Evolutionary conservation across 495 filamentous ascomycete species (phyloP).

Genomic region (Stereocaulon alpinum): DNA sequence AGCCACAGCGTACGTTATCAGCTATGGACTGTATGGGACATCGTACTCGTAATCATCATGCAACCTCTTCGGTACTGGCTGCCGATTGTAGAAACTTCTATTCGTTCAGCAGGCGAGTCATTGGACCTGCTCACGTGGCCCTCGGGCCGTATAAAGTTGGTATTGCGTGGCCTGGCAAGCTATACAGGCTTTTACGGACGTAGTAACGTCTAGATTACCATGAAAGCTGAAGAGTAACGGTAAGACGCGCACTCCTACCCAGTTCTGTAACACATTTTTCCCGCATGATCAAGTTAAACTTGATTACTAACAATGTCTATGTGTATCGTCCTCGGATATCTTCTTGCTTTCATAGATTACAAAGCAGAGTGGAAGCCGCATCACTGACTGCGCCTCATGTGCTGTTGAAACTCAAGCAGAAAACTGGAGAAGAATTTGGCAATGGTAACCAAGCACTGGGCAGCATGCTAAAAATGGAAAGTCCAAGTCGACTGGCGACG

Average conservation of each 20-base stretch:
- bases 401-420: background rate
- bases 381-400: slow-evolving; percentile 7
- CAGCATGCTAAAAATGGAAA: slow-evolving; percentile 9
- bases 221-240: slow-evolving; percentile 6
- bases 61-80: background rate
- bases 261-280: background rate
- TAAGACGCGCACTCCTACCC: background rate
- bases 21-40: background rate
- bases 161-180: background rate
- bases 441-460: background rate
- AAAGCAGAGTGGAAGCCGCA: background rate
- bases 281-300: background rate
- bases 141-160: background rate
- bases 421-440: background rate
- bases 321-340: background rate
- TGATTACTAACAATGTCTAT: no score
- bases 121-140: slow-evolving; percentile 4
- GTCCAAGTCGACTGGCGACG: background rate
- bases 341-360: background rate
- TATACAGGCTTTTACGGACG: background rate
- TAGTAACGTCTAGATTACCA: background rate
- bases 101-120: background rate
- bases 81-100: background rate
- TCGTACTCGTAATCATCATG: slow-evolving; percentile 1
- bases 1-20: background rate